These are phyloP conservation scores for Ensete ventricosum DNA, from an alignment of 176 grass and related monocot genomes.

Conservation along the genomic window DNA sequence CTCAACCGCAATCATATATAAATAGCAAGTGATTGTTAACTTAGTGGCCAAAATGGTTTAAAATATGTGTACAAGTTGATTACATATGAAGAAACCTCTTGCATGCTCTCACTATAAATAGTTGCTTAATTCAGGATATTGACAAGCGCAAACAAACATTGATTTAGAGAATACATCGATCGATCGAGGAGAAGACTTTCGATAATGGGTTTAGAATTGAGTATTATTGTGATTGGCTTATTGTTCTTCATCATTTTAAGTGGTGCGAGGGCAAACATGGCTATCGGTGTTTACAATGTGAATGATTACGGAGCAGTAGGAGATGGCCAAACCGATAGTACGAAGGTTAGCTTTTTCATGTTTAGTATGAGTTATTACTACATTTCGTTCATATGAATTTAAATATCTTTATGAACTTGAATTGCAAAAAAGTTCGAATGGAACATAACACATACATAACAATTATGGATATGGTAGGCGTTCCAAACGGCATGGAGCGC, in stretches of 20 bases:
- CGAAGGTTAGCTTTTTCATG: constrained; percentile 19
- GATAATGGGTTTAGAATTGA: background rate
- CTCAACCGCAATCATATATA: too few species aligned
- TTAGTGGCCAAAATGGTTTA: too few species aligned
- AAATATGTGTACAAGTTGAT: too few species aligned
- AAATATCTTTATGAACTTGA: too few species aligned
- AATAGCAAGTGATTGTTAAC: too few species aligned
- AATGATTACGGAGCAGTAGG: constrained; percentile 32
- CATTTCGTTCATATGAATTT: too few species aligned
- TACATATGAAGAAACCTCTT: too few species aligned
- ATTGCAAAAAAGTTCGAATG: too few species aligned
- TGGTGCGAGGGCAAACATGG: background rate
- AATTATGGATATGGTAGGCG: constrained; percentile 7
- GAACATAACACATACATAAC: background rate
- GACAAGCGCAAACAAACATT: too few species aligned
- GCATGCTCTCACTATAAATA: too few species aligned
- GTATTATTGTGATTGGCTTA: background rate
- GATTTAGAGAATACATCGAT: background rate
- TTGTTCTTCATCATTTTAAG: constrained; percentile 6
- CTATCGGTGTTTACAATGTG: constrained; percentile 14
- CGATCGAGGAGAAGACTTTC: background rate
- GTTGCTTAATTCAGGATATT: too few species aligned
- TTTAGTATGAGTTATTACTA: too few species aligned
- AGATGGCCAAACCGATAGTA: constrained; percentile 47
- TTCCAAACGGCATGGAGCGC: constrained; percentile 42